These are phyloP conservation scores for Solanum clarkiae DNA, from an alignment of 257 asterid genomes.

Conservation along the genomic window DNA sequence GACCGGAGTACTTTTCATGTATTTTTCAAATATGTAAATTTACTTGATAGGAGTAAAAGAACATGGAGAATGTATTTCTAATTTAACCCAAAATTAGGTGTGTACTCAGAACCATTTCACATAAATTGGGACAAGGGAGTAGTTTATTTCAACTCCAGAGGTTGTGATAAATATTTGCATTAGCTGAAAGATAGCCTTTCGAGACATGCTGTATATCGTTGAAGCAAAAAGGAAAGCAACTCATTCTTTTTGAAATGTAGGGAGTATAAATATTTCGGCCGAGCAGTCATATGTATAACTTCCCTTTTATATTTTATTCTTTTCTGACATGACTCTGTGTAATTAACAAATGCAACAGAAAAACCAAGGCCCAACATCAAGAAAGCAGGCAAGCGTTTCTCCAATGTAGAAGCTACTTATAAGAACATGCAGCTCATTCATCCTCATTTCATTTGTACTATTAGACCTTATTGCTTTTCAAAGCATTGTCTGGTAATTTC, in stretches of 20 bases:
- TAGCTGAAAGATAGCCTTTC: neutral
- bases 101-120: neutral
- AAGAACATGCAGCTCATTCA: neutral
- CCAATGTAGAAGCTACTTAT: neutral
- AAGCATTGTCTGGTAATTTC: neutral
- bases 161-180: neutral
- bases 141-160: neutral
- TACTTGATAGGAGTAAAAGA: neutral
- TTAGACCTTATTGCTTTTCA: neutral
- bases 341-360: neutral
- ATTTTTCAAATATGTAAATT: neutral
- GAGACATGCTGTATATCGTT: neutral
- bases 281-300: neutral
- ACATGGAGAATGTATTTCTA: neutral
- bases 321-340: neutral
- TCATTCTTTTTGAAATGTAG: too few relatives aligned
- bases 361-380: neutral
- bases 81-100: neutral
- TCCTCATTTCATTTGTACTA: neutral
- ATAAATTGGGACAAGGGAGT: neutral
- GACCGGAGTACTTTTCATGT: neutral
- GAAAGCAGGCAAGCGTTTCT: neutral
- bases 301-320: neutral
- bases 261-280: neutral
- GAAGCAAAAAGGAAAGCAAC: neutral